Conservation (phyloP, 129 eudicot genomes). For the Rutidosis leptorrhynchoides region DNA sequence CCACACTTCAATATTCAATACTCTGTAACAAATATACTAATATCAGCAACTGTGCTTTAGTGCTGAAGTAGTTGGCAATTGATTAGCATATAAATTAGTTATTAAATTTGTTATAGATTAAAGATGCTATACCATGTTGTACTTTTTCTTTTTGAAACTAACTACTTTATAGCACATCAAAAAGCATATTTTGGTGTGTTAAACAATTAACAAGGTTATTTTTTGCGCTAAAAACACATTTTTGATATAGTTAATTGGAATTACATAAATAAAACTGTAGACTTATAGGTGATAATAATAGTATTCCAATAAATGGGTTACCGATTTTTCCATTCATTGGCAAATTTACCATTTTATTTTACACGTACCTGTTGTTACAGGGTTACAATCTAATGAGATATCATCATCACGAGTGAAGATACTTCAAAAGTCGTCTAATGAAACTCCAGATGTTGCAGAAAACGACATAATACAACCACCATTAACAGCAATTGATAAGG, state of each 20-base stretch:
- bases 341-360: not conserved
- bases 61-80: too few relatives aligned
- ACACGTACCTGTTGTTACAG: constrained; percentile 29
- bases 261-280: not conserved
- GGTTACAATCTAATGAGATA: constrained; percentile 39
- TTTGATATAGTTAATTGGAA: too few relatives aligned
- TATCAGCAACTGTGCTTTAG: too few relatives aligned
- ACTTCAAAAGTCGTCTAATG: constrained; percentile 14
- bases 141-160: too few relatives aligned
- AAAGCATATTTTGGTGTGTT: not conserved
- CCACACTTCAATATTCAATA: not conserved
- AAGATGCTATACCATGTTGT: too few relatives aligned
- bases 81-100: too few relatives aligned
- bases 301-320: not conserved
- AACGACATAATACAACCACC: constrained; percentile 29
- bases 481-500: constrained; percentile 28
- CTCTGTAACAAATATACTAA: not conserved
- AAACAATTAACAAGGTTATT: not conserved
- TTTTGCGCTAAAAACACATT: not conserved
- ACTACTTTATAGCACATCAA: not conserved
- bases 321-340: not conserved
- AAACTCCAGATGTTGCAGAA: constrained; percentile 11
- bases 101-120: too few relatives aligned
- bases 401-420: constrained; percentile 30
- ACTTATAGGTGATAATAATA: not conserved